Base-by-base conservation (phyloP, 1,139 yeast species). In the Kurtzmaniella quercitrusa region DNA sequence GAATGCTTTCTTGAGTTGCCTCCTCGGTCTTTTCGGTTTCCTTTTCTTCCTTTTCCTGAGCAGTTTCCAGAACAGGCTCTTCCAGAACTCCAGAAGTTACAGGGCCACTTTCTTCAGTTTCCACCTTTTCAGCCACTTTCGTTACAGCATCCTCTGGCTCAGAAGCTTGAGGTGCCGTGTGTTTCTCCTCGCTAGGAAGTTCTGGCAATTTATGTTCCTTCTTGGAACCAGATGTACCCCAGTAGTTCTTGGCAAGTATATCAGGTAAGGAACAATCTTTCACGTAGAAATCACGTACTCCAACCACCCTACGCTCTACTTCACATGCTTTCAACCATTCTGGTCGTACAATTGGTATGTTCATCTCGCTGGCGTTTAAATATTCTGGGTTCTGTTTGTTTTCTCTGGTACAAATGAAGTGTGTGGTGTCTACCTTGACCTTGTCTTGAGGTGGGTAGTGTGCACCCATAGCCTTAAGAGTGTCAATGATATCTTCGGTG, bases 321-420 rank as follows among this genome's bases (percentile, higher is more conserved):
- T 89, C 95, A 68, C 98, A 93, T 0, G 97, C 97, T 63, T 87
- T 85, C 46, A 93, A 71, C 98, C 98, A 93, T 60, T 93, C 98
- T 0, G 98, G 98, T 61, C 96, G 79, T 23, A 93, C 93, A 38
- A 93, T 80, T 2, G 99, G 99, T 46, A 93, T 90, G 60, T 91
- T 93, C 73, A 82, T 78, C 47, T 85, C 91, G 49, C 79, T 75
- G 1, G 98, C 98, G 60, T 82, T 85, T 51, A 82, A 71, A 68
- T 73, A 88, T 57, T 85, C 89, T 2, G 77, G 65, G 43, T 76
- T 73, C 21, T 79, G 81, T 45, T 73, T 66, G 51, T 81, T 85
- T 46, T 74, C 75, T 48, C 76, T 60, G 1, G 96, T 86, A 53
- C 96, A 85, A 14, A 93, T 75, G 57, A 85, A 93, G 62, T 94